Conservation (phyloP, 352 stramenopile genomes). For the Phytophthora cajani region DNA sequence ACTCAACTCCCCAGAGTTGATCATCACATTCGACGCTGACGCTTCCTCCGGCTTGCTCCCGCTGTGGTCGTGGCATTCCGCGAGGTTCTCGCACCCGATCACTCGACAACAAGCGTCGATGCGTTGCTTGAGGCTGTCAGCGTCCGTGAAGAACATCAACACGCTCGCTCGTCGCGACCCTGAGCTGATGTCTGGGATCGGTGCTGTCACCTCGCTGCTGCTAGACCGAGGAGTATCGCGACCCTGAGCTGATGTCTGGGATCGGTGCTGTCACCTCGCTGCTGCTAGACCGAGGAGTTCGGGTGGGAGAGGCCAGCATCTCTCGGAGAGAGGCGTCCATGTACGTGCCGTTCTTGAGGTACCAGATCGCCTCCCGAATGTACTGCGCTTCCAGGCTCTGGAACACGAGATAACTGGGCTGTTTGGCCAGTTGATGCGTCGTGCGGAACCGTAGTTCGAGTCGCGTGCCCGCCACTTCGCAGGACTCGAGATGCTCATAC, state of each 20-base stretch:
- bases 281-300: conserved; percentile 1
- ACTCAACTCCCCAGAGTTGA: conserved; percentile 20
- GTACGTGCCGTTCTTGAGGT: conserved; percentile 54
- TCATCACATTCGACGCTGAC: conserved; percentile 35
- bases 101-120: conserved; percentile 57
- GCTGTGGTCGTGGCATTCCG: conserved; percentile 23
- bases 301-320: conserved; percentile 18
- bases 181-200: neutral
- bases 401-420: conserved; percentile 64
- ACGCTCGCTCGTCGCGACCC: conserved; percentile 21
- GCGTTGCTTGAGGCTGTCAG: conserved; percentile 43
- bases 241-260: neutral
- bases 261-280: neutral
- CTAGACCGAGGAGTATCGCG: conserved; percentile 3
- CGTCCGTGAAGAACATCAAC: conserved; percentile 50
- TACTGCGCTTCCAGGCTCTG: conserved; percentile 62
- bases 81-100: conserved; percentile 50
- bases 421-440: conserved; percentile 47
- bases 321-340: conserved; percentile 48
- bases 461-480: conserved; percentile 45
- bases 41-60: conserved; percentile 17
- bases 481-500: conserved; percentile 65
- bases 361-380: conserved; percentile 76
- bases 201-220: neutral
- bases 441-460: conserved; percentile 69